Base-by-base conservation (phyloP, 2,329 filamentous ascomycete species). In the Immersiporthe knoxdaviesiana region DNA sequence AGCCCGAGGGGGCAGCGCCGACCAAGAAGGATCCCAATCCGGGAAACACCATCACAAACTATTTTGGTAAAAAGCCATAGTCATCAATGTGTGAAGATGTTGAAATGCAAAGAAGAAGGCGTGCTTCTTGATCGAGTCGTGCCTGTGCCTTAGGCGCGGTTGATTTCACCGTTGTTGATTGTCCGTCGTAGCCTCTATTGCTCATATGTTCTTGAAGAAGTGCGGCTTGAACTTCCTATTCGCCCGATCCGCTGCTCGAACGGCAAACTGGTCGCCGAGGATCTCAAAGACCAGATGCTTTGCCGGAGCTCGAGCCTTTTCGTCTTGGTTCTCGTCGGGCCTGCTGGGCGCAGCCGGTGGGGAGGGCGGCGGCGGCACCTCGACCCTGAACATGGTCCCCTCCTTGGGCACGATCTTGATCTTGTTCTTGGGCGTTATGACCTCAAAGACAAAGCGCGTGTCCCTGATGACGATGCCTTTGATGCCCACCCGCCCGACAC, bases 221-320 rank as follows among this genome's bases (percentile, higher is more conserved):
- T 95, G 94, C 77, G 88, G 85, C 81, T 96, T 97, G 81, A 97
- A 97, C 81, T 97, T 98, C 81, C 89, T 93, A 75, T 92, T 97
- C 63, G 94, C 93, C 30, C 96, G 84, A 77, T 98, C 95, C 21
- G 91, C 89, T 2, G 95, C 90, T 14, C 94, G 86, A 73, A 90
- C 88, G 84, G 93, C 89, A 76, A 98, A 94, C 77, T 97, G 93
- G 74, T 93, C 91, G 2, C 96, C 96, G 72, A 95, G 87, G 1
- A 98, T 83, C 78, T 98, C 95, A 75, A 97, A 96, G 0, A 90
- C 85, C 75, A 97, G 68, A 2, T 71, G 74, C 70, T 30, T 72
- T 27, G 65, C 44, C 2, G 52, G n/a, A 21, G n/a, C 11, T 71
- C 37, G 70, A 72, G 67, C 59, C 52, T 70, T 74, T 69, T 71